A percentile compares a stretch with the other conserved stretches of the same genome.
Conservation (phyloP, 2,329 filamentous ascomycete species). For the Fusarium buharicum region DNA sequence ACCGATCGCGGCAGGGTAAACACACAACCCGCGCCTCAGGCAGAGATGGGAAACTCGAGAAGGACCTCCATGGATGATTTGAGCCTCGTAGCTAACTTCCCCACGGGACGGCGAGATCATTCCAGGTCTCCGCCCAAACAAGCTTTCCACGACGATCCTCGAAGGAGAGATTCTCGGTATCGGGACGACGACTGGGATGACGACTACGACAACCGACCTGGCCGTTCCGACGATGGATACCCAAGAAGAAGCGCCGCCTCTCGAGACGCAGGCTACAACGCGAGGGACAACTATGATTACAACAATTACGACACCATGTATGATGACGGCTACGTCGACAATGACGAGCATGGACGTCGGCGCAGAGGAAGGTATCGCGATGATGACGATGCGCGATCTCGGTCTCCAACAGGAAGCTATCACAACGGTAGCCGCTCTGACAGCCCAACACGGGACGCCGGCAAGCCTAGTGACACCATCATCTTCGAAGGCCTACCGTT, state of each 20-base stretch:
- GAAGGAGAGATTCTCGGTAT: conserved; percentile 44
- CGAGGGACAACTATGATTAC: conserved; percentile 49
- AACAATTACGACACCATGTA: conserved; percentile 54
- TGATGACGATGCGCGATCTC: conserved; percentile 37
- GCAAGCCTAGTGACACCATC: conserved; percentile 60
- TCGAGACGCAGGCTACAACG: conserved; percentile 43
- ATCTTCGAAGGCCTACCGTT: conserved; percentile 65
- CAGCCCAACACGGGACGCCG: conserved; percentile 52
- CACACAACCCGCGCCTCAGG: conserved; percentile 50
- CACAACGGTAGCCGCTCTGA: conserved; percentile 49
- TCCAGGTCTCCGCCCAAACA: conserved; percentile 58
- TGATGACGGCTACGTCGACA: conserved; percentile 51
- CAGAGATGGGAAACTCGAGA: conserved; percentile 41
- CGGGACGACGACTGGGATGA: conserved; percentile 43
- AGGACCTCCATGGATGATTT: conserved; percentile 45
- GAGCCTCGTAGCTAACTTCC: conserved; percentile 59
- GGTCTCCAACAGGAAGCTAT: conserved; percentile 44
- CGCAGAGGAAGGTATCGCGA: conserved; percentile 36
- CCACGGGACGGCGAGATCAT: conserved; percentile 55
- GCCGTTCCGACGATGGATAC: conserved; percentile 44
- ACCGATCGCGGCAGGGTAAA: conserved; percentile 64
- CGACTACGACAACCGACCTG: conserved; percentile 41
- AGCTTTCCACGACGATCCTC: conserved; percentile 51
- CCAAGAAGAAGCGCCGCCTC: conserved; percentile 38
- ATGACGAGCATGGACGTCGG: conserved; percentile 35